Percentiles rank a stretch among this genome's conserved stretches.
phyloP scores from a whole-genome alignment of 1,284 basidiomycete genomes.

The Austroboletus olivaceoglutinosus region DNA sequence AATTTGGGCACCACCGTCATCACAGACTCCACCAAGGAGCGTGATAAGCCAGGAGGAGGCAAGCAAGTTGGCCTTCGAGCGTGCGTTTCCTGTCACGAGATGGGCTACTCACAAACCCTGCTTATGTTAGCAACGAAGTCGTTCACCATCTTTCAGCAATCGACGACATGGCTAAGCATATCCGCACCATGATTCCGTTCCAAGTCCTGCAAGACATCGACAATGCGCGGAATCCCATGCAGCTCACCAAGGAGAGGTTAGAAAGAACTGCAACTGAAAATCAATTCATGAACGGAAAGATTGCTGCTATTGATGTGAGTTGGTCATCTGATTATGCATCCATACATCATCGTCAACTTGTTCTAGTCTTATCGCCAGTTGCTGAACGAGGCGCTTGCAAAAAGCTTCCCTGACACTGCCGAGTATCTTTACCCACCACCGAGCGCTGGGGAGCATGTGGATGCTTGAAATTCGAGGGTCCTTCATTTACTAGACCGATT shows the following conservation, averaged over 20 bases:
- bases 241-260: slow-evolving; percentile 70
- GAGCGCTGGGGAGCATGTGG: slow-evolving; percentile 9
- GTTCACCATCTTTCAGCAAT: slow-evolving; percentile 59
- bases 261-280: slow-evolving; percentile 82
- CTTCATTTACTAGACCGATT: slow-evolving; percentile 5
- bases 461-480: slow-evolving; percentile 7
- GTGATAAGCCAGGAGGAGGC: slow-evolving; percentile 59
- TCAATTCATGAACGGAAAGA: slow-evolving; percentile 87
- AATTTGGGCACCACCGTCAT: slow-evolving; percentile 77
- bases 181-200: slow-evolving; percentile 64
- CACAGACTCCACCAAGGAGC: slow-evolving; percentile 73
- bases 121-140: slow-evolving; percentile 61
- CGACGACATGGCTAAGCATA: slow-evolving; percentile 61
- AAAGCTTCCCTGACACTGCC: slow-evolving; percentile 32
- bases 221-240: slow-evolving; percentile 74
- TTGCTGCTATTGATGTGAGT: slow-evolving; percentile 68
- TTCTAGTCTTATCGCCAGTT: slow-evolving; percentile 33
- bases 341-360: not conserved
- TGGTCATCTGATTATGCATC: not conserved
- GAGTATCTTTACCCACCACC: slow-evolving; percentile 23
- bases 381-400: slow-evolving; percentile 33
- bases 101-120: slow-evolving; percentile 1
- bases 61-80: slow-evolving; percentile 70
- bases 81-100: slow-evolving; percentile 37
- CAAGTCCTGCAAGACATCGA: slow-evolving; percentile 75